phyloP scores from a whole-genome alignment of 805 yeast genomes.

The Candida pseudofarinosa region DNA sequence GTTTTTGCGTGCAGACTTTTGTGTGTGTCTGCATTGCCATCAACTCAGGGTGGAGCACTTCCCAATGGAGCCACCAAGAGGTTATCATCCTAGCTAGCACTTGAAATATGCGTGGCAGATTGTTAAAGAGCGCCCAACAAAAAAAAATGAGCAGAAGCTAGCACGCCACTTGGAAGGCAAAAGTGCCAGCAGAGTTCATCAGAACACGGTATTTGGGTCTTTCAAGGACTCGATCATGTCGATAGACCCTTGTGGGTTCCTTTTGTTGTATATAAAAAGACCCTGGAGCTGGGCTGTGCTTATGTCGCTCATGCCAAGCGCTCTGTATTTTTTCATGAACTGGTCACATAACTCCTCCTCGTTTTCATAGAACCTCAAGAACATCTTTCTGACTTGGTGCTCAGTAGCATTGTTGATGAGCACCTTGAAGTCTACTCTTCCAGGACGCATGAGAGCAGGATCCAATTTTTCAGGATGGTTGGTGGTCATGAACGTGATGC shows the following conservation, averaged over 20 bases:
- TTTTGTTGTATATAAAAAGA: conserved; percentile 85
- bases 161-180: too few species aligned
- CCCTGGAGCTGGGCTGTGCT: conserved; percentile 97
- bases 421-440: conserved; percentile 84
- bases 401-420: conserved; percentile 83
- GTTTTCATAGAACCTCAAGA: conserved; percentile 75
- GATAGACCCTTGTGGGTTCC: conserved; percentile 73
- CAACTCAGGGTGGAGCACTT: too few species aligned
- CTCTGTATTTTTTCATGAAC: conserved; percentile 44
- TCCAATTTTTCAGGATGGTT: conserved; percentile 94
- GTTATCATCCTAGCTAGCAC: too few species aligned
- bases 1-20: neutral
- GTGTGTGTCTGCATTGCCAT: too few species aligned
- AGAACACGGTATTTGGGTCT: conserved; percentile 22
- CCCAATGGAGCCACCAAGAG: too few species aligned
- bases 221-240: conserved; percentile 51
- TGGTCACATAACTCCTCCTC: conserved; percentile 50
- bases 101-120: too few species aligned
- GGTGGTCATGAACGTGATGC: conserved; percentile 96
- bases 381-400: conserved; percentile 78
- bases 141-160: too few species aligned
- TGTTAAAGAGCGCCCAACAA: too few species aligned
- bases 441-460: conserved; percentile 91
- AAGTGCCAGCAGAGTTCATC: too few species aligned
- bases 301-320: conserved; percentile 46